Conservation (phyloP, 208 protist genomes). For the Leishmania guyanensis region DNA sequence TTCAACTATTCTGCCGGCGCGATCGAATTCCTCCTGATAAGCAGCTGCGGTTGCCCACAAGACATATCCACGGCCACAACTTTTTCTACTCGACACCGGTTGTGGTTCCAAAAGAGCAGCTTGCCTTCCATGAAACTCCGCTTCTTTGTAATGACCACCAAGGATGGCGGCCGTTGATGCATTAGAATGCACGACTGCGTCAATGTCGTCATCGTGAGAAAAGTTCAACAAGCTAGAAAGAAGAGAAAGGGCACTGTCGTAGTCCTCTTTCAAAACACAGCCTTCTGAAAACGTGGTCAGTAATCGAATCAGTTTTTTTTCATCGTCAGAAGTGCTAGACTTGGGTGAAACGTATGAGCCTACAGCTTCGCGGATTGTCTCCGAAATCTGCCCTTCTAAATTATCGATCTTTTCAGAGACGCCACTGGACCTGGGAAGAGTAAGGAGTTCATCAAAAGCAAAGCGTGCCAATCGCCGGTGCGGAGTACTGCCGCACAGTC, state of each 20-base stretch:
- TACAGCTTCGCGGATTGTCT: constrained; percentile 42
- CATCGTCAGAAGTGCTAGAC: constrained; percentile 59
- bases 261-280: constrained; percentile 43
- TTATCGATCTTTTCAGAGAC: background rate
- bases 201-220: constrained; percentile 66
- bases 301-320: constrained; percentile 74
- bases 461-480: constrained; percentile 64
- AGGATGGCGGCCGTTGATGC: constrained; percentile 53
- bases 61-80: constrained; percentile 47
- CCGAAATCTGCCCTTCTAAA: constrained; percentile 9
- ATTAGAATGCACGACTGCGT: constrained; percentile 69
- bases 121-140: constrained; percentile 79
- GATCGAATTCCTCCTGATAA: constrained; percentile 81
- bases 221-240: constrained; percentile 58
- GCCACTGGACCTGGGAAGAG: constrained; percentile 3
- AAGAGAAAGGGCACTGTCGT: constrained; percentile 59
- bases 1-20: constrained; percentile 57
- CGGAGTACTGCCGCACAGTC: constrained; percentile 65
- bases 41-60: constrained; percentile 80
- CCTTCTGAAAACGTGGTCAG: constrained; percentile 82
- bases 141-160: constrained; percentile 70
- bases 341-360: constrained; percentile 50
- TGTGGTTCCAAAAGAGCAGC: constrained; percentile 60
- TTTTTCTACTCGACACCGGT: constrained; percentile 2
- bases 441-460: constrained; percentile 36